Evolutionary conservation across 768 basidiomycete species (phyloP), one percentile per base, ranked within the genome.

Genomic region (Tylopilus sp.): DNA sequence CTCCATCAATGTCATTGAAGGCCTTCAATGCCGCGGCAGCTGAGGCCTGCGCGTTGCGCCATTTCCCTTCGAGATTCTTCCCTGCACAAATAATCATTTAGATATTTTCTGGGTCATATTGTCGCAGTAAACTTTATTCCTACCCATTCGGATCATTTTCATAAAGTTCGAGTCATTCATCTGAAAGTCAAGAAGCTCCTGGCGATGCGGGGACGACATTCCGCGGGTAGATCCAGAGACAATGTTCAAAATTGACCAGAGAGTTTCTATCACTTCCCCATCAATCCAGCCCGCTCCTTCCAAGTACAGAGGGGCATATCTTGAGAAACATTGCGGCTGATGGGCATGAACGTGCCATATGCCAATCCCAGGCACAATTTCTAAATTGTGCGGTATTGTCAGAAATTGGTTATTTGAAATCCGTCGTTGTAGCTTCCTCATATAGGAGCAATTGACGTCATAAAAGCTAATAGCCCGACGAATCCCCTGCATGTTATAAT

Each of bases 311-410:
- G 37, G 42, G 3, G 26, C 10, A 29, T 53, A 56, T 17, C 31
- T 0, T 2, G 36, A 45, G 13, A 61, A 63, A 45, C 71, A 72
- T 22, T 66, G 33, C 0, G 56, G 44, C 14, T 51, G 47, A 47
- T 69, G 65, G 0, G 43, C 68, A 47, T 69, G 66, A 0, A 69
- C 55, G 38, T 70, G 64, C 52, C 63, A 69, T 0, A 64, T 50
- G 0, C 66, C 60, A 11, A 71, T 68, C 2, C 57, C 64, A 0
- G 33, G 45, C 0, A 57, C 46, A 4, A 70, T 54, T 2, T 50
- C 26, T 0, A 59, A 0, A 1, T 29, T 31, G 0, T 19, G 1
- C 0, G 55, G 55, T 14, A 45, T 11, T 1, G 7, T 1, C 1
- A 54, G 17, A 4, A 33, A 26, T 0, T 4, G 0, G 58, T 29